Base-by-base conservation (phyloP, 441 rosid genomes). In the Bocquillonia castaneifolia region DNA sequence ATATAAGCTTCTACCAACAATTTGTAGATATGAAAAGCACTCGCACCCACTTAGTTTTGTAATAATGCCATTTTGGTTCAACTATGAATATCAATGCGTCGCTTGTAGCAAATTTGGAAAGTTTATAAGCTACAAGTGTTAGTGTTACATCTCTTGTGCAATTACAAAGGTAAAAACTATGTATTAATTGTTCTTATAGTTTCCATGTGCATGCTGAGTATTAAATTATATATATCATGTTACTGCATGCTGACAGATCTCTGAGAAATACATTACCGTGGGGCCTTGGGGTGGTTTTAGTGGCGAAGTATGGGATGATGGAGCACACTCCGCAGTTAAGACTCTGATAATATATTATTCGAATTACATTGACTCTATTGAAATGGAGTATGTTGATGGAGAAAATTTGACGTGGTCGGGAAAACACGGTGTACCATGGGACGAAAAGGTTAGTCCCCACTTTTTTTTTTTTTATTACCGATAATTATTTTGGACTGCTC, bases 231-330 rank as follows among this genome's bases (percentile, higher is more conserved):
- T 34, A 53, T 18, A 56, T 40, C 4, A 81, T 57, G n/a, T n/a
- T n/a, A n/a, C n/a, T n/a, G n/a, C n/a, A n/a, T n/a, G n/a, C n/a
- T n/a, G n/a, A n/a, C n/a, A n/a, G n/a, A n/a, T 66, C 6, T 6
- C 1, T 14, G 82, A 80, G 79, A 85, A 85, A 80, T 78, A 79
- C 13, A 59, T 83, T 32, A 59, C 82, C 6, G 77, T 78, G 42
- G 98, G 98, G 51, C 90, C 96, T 64, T 93, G 97, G 92, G 97
- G 98, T 63, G 86, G 96, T 71, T 85, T 74, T 64, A 81, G 66
- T 15, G 97, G 97, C 50, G 61, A 66, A 64, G 62, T 64, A 5
- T 90, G 95, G 95, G 91, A 92, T 31, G 93, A 90, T 72, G 95
- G 95, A 68, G 79, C 70, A 6, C 77, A 82, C 80, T 73, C 87